Conservation (phyloP, 2,329 filamentous ascomycete species). For the Aspergillus novoparasiticus region DNA sequence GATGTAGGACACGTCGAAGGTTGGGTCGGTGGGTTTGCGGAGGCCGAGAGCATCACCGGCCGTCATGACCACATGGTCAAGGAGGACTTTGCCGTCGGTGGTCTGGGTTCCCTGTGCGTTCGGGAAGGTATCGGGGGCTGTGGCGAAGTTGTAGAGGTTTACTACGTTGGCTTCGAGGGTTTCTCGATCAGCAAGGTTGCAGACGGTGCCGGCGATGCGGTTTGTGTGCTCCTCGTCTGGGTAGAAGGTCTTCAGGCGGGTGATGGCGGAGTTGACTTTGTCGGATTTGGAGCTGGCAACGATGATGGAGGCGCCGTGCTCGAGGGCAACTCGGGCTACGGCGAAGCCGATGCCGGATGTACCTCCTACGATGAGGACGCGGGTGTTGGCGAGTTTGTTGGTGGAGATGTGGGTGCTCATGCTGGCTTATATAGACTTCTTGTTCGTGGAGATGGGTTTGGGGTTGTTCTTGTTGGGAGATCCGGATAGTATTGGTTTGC, state of each 20-base stretch:
- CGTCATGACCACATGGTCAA: constrained; percentile 57
- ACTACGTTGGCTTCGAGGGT: constrained; percentile 49
- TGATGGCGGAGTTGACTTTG: constrained; percentile 44
- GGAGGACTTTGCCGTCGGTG: constrained; percentile 14
- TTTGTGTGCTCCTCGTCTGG: constrained; percentile 32
- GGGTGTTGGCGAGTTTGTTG: constrained; percentile 49
- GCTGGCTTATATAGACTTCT: not conserved
- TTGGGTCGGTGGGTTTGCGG: constrained; percentile 30
- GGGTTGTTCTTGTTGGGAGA: not conserved
- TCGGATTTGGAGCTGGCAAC: constrained; percentile 50
- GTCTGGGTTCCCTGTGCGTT: constrained; percentile 24
- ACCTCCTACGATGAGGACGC: constrained; percentile 56
- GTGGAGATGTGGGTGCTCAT: constrained; percentile 22
- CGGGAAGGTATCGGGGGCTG: not conserved
- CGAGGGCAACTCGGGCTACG: constrained; percentile 54
- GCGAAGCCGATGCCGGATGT: constrained; percentile 56
- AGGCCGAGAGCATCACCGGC: constrained; percentile 45
- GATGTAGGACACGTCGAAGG: constrained; percentile 20
- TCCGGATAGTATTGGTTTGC: not conserved
- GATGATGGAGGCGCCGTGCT: constrained; percentile 51
- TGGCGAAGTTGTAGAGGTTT: constrained; percentile 31
- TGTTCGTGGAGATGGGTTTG: not conserved
- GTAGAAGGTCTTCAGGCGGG: constrained; percentile 46
- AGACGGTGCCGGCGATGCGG: constrained; percentile 45
- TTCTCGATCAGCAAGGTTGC: constrained; percentile 46